Conservation (phyloP, 148 eudicot species). For the Camellia granthamiana region DNA sequence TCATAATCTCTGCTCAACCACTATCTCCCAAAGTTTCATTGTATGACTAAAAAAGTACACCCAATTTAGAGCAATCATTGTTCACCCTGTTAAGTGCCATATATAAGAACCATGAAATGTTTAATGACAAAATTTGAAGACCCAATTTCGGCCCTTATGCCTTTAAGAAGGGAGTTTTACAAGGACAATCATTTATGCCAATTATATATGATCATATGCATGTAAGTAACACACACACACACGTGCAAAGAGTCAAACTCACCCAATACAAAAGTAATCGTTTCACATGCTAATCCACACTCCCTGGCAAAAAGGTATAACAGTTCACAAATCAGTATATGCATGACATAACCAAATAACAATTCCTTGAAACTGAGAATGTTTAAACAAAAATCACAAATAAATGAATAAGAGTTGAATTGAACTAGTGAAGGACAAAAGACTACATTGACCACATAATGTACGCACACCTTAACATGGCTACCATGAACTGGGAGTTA, state of each 20-base stretch:
- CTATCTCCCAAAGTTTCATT: no score
- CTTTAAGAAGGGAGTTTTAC: no score
- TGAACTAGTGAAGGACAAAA: background rate
- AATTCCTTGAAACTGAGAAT: background rate
- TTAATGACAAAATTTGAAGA: background rate
- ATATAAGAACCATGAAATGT: background rate
- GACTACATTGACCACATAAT: background rate
- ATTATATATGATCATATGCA: background rate
- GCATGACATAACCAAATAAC: background rate
- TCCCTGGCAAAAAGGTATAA: slow-evolving; percentile 37
- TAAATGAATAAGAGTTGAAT: background rate
- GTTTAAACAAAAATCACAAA: background rate
- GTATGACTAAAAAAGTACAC: no score
- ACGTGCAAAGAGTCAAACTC: slow-evolving; percentile 56
- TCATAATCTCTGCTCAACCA: no score
- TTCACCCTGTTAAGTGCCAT: slow-evolving; percentile 52
- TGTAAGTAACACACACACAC: background rate
- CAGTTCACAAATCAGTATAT: background rate
- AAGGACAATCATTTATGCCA: background rate
- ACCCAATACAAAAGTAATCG: slow-evolving; percentile 62
- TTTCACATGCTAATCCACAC: slow-evolving; percentile 80
- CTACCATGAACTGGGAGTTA: slow-evolving; percentile 62
- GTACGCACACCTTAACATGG: slow-evolving; percentile 59
- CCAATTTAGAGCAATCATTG: slow-evolving; percentile 28
- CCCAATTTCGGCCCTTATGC: background rate